Evolutionary conservation across 2,329 filamentous ascomycete genomes (phyloP).

Genomic region (Sclerotinia nivalis): DNA sequence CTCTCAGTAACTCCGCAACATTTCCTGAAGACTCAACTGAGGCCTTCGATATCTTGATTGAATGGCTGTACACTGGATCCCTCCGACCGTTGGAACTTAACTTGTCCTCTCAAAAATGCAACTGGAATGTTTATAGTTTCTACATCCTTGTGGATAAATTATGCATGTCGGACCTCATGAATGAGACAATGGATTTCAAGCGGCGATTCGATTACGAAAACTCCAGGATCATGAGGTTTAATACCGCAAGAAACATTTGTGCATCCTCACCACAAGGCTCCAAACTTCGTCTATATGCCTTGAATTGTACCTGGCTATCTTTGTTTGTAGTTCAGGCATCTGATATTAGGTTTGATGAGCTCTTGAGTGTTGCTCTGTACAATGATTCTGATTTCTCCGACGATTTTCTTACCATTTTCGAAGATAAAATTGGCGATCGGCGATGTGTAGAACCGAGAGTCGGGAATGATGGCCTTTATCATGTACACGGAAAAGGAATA

Average conservation of each 20-base stretch:
- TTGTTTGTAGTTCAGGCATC: not conserved
- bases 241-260: not conserved
- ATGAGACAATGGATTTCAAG: not conserved
- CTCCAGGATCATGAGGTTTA: not conserved
- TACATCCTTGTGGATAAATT: conserved; percentile 1
- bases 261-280: not conserved
- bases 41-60: not conserved
- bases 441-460: not conserved
- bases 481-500: not conserved
- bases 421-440: not conserved
- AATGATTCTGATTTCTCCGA: not conserved
- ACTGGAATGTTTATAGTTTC: not conserved
- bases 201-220: not conserved
- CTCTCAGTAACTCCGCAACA: not conserved
- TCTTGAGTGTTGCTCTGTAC: not conserved
- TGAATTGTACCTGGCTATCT: not conserved
- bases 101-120: not conserved
- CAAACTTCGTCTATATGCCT: not conserved
- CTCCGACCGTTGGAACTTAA: not conserved
- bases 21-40: conserved; percentile 18
- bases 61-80: not conserved
- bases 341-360: fast-evolving
- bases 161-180: not conserved
- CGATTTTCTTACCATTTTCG: not conserved
- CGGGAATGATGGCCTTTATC: not conserved